Evolutionary conservation across 164 flowering plant species (phyloP).

Genomic region (Malania oleifera): DNA sequence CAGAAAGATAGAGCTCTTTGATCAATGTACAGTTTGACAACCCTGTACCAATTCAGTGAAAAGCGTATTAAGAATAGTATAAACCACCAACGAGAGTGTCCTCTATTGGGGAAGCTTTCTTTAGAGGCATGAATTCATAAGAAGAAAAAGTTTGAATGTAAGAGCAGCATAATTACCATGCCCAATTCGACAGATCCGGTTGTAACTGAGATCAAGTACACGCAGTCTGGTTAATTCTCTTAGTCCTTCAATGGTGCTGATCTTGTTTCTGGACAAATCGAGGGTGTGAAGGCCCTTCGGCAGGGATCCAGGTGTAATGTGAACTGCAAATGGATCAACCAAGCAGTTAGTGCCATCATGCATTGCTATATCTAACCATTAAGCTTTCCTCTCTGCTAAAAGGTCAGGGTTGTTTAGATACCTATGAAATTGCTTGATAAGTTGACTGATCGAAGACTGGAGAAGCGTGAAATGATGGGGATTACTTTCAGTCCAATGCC

Average conservation of each 20-base stretch:
- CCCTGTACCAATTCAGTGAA: conserved; percentile 33
- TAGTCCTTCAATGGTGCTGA: conserved; percentile 77
- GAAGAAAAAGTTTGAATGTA: neutral
- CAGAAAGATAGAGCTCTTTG: conserved; percentile 86
- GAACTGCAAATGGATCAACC: conserved; percentile 45
- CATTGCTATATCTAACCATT: neutral
- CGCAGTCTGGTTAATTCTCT: conserved; percentile 73
- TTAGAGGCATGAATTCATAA: neutral
- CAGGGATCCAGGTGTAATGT: conserved; percentile 70
- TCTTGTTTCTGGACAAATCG: conserved; percentile 84
- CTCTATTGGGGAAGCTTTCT: neutral
- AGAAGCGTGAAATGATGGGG: conserved; percentile 51
- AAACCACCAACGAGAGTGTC: neutral
- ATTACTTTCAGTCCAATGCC: conserved; percentile 69
- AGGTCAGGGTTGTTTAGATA: conserved; percentile 16
- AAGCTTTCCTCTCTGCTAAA: neutral
- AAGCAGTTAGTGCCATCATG: neutral
- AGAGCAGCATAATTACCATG: conserved; percentile 47
- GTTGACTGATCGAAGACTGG: conserved; percentile 73
- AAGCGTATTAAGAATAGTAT: neutral
- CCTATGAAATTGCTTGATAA: conserved; percentile 82
- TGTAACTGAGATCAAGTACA: conserved; percentile 87
- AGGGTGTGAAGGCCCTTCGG: conserved; percentile 88
- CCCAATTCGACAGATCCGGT: conserved; percentile 73
- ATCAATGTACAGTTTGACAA: conserved; percentile 70